Percentiles rank a stretch among this genome's conserved stretches.
phyloP scores from a whole-genome alignment of 2,329 filamentous ascomycete genomes.

The Didymella exigua region DNA sequence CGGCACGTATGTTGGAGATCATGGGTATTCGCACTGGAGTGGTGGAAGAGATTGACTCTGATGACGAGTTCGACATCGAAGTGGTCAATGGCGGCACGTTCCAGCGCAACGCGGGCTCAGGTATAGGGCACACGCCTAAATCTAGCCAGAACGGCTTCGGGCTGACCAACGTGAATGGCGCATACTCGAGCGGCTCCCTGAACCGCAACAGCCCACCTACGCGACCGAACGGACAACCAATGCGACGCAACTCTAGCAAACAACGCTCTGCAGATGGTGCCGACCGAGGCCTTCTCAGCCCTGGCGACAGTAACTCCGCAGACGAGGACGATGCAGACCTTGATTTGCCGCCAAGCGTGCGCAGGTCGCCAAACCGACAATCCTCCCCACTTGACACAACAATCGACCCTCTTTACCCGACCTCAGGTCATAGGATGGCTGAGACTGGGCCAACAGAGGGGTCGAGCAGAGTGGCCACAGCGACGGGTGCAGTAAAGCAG shows the following conservation, averaged over 20 bases:
- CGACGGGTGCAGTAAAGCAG: constrained; percentile 77
- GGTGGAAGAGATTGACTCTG: constrained; percentile 94
- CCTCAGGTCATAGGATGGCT: constrained; percentile 42
- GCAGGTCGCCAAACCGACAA: constrained; percentile 51
- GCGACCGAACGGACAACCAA: constrained; percentile 50
- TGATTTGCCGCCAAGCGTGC: constrained; percentile 64
- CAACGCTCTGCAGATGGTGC: constrained; percentile 54
- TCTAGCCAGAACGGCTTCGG: constrained; percentile 59
- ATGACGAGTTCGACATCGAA: constrained; percentile 98
- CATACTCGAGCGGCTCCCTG: constrained; percentile 63
- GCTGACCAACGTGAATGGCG: constrained; percentile 57
- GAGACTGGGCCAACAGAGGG: constrained; percentile 24
- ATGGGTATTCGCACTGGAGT: constrained; percentile 95
- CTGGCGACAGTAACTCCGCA: constrained; percentile 55
- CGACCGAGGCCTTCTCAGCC: constrained; percentile 61
- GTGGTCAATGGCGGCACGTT: constrained; percentile 70
- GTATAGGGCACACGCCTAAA: constrained; percentile 77
- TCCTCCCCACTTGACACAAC: constrained; percentile 37
- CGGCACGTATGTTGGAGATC: constrained; percentile 96
- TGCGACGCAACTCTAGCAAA: constrained; percentile 60
- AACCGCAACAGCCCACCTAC: constrained; percentile 57
- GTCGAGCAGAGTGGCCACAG: constrained; percentile 60
- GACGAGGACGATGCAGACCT: constrained; percentile 62
- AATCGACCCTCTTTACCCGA: constrained; percentile 46
- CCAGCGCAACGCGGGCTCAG: constrained; percentile 77